phyloP scores from a whole-genome alignment of 345 rosid genomes.

The Melastoma malabathricum region DNA sequence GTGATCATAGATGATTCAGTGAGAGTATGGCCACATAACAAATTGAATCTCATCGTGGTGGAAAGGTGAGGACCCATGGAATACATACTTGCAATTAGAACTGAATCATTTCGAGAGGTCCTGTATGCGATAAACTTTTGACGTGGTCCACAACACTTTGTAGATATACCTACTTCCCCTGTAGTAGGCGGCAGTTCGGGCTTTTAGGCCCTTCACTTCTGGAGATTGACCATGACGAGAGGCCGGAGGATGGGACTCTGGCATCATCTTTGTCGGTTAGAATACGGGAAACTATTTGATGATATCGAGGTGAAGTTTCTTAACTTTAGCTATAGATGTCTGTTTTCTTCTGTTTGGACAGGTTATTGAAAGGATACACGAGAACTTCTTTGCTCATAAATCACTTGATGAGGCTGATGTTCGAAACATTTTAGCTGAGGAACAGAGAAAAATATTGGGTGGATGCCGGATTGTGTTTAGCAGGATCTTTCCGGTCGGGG shows the following conservation, averaged over 20 bases:
- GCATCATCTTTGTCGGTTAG: conserved; percentile 91
- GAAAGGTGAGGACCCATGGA: conserved; percentile 47
- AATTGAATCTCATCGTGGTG: conserved; percentile 78
- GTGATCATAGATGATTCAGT: conserved; percentile 94
- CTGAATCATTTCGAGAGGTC: not conserved
- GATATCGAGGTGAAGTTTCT: conserved; percentile 1
- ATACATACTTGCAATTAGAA: no score
- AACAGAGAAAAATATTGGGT: conserved; percentile 72
- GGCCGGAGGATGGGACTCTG: conserved; percentile 93
- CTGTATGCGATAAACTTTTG: conserved; percentile 1
- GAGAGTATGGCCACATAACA: conserved; percentile 96
- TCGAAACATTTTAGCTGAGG: conserved; percentile 68
- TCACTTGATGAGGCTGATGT: conserved; percentile 79
- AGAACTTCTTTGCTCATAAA: conserved; percentile 55
- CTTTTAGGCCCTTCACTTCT: conserved; percentile 95
- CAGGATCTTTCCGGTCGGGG: conserved; percentile 86
- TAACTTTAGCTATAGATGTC: not conserved
- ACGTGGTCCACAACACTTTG: conserved; percentile 10
- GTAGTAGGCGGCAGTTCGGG: conserved; percentile 97
- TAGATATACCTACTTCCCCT: conserved; percentile 94
- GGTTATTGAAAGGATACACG: conserved; percentile 87
- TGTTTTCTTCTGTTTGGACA: conserved; percentile 10
- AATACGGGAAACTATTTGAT: conserved; percentile 1
- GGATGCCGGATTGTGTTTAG: conserved; percentile 89
- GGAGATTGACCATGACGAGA: conserved; percentile 92